Percentiles rank a stretch among this genome's conserved stretches.
Conservation (phyloP, 1,284 basidiomycete species). For the Crucibulum parvulum region DNA sequence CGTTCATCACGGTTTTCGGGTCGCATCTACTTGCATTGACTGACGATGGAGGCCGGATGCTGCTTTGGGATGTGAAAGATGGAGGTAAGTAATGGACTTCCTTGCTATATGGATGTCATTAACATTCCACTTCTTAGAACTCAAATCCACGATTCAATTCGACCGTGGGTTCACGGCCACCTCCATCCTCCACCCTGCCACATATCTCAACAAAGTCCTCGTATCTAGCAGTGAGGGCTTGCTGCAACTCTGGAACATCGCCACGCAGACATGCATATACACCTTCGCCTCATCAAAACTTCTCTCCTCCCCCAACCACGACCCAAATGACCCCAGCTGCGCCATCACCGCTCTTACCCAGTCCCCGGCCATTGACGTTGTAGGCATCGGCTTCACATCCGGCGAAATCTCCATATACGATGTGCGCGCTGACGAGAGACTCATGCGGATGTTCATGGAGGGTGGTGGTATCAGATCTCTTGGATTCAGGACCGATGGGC, state of each 20-base stretch:
- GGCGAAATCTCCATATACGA: constrained; percentile 93
- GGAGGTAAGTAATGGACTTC: constrained; percentile 51
- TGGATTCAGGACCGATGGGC: constrained; percentile 91
- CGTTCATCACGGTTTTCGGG: constrained; percentile 80
- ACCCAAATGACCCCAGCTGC: constrained; percentile 52
- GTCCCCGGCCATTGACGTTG: constrained; percentile 95
- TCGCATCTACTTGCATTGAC: constrained; percentile 81
- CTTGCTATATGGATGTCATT: constrained; percentile 1
- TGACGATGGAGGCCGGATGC: constrained; percentile 81
- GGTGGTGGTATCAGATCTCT: constrained; percentile 80
- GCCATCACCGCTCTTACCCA: constrained; percentile 86
- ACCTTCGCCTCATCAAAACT: constrained; percentile 61
- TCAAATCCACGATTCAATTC: constrained; percentile 75
- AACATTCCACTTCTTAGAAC: constrained; percentile 41
- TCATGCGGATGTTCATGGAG: constrained; percentile 90
- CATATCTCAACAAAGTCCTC: constrained; percentile 96
- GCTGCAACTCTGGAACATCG: constrained; percentile 95
- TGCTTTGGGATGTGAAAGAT: constrained; percentile 80
- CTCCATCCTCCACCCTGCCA: constrained; percentile 89
- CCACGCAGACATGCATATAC: constrained; percentile 78
- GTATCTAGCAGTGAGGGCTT: constrained; percentile 85
- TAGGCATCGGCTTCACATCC: constrained; percentile 89
- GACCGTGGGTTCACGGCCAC: constrained; percentile 85
- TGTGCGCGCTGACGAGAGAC: constrained; percentile 86
- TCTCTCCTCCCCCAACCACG: constrained; percentile 45